These are phyloP conservation scores for Caulochytrium protostelioides DNA, from an alignment of 371 early-diverging fungal species.

Conservation along the genomic window DNA sequence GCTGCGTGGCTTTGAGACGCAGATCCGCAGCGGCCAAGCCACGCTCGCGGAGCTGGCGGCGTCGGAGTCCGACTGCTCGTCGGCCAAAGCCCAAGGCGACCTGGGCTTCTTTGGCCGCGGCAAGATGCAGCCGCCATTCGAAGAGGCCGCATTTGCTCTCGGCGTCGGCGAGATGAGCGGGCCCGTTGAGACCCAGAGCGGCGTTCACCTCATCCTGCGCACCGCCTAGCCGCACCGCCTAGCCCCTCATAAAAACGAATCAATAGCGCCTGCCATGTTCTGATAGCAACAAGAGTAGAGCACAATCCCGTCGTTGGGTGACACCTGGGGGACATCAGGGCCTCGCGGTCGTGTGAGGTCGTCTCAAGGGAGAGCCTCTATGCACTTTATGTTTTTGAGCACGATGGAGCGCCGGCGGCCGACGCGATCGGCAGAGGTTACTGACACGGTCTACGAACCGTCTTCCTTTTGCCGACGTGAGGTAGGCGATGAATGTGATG, in stretches of 20 bases:
- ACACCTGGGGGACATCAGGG: no score
- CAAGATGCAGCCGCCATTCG: constrained; percentile 69
- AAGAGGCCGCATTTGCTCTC: constrained; percentile 64
- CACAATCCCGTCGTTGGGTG: no score
- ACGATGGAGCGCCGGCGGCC: no score
- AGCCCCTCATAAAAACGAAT: not conserved
- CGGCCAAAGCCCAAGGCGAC: constrained; percentile 72
- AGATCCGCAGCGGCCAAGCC: constrained; percentile 37
- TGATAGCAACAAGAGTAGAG: no score
- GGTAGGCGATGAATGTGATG: no score
- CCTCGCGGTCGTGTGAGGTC: no score
- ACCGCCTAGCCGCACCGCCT: constrained; percentile 33
- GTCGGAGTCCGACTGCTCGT: constrained; percentile 65
- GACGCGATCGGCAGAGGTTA: no score
- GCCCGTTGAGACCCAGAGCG: constrained; percentile 75
- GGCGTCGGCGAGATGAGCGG: constrained; percentile 60
- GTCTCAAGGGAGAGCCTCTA: no score
- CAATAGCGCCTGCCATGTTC: no score
- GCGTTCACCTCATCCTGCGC: constrained; percentile 76
- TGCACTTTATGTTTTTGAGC: no score
- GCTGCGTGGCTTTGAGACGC: constrained; percentile 9
- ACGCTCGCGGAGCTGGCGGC: constrained; percentile 34
- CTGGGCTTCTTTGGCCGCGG: constrained; percentile 66
- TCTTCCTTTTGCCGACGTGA: no score
- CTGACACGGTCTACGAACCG: no score